Evolutionary conservation across 345 rosid genomes (phyloP).

Genomic region (Pugionium dolabratum): DNA sequence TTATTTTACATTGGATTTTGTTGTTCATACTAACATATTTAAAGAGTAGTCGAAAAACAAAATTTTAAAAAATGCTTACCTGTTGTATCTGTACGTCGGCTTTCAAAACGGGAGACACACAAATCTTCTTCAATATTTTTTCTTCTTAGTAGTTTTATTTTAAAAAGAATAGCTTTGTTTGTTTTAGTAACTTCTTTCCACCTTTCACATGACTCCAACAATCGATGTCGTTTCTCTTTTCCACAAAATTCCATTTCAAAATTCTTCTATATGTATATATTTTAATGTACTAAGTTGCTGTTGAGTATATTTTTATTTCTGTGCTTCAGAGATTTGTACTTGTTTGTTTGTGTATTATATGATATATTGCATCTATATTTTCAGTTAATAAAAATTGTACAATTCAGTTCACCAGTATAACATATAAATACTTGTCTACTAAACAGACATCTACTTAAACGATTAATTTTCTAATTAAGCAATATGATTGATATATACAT

Average conservation of each 20-base stretch:
- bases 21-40: background rate
- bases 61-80: conserved; percentile 45
- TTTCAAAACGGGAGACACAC: conserved; percentile 43
- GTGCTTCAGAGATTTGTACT: conserved; percentile 27
- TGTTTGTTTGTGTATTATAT: conserved; percentile 19
- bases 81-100: conserved; percentile 51
- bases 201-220: conserved; percentile 58
- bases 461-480: too few relatives aligned
- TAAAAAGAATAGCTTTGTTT: background rate
- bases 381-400: conserved; percentile 8
- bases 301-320: conserved; percentile 1
- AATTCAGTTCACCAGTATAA: background rate
- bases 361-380: conserved; percentile 5
- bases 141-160: background rate
- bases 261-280: conserved; percentile 27
- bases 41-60: background rate
- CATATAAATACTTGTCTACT: background rate
- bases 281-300: too few relatives aligned
- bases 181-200: conserved; percentile 49
- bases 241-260: conserved; percentile 26
- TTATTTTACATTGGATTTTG: conserved; percentile 17
- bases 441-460: too few relatives aligned
- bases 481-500: too few relatives aligned
- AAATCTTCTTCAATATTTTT: conserved; percentile 47
- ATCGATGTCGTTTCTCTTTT: conserved; percentile 41